Percentiles rank a stretch among this genome's conserved stretches.
Evolutionary conservation across 2,329 filamentous ascomycete genomes (phyloP).

Genomic region (Aspergillus fumigatiaffinis): DNA sequence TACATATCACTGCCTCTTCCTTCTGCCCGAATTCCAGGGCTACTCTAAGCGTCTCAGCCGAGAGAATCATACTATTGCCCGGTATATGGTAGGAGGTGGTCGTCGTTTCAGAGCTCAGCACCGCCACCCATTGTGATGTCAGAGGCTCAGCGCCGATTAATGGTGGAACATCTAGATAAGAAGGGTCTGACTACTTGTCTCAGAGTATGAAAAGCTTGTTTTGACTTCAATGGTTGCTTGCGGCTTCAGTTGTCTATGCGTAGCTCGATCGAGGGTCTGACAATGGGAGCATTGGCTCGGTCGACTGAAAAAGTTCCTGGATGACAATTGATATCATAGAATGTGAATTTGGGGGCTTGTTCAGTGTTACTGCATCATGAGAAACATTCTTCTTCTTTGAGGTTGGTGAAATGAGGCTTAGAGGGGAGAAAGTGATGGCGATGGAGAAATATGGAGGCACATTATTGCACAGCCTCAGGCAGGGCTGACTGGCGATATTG

Average conservation of each 20-base stretch:
- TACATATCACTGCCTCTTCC: neutral
- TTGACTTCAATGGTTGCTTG: neutral
- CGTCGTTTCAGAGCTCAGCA: neutral
- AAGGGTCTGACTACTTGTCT: neutral
- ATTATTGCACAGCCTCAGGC: slow-evolving; percentile 6
- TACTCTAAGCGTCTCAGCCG: neutral
- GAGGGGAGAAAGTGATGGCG: neutral
- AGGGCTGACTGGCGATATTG: slow-evolving; percentile 1
- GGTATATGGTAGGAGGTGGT: neutral
- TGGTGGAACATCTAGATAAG: neutral
- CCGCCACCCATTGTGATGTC: neutral
- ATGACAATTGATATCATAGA: neutral
- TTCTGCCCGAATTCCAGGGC: neutral
- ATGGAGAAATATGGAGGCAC: neutral
- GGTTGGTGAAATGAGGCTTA: neutral
- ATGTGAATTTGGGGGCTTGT: neutral
- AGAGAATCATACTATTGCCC: neutral
- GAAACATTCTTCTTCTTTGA: neutral
- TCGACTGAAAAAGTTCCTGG: neutral
- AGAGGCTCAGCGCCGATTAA: neutral
- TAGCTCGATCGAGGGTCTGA: neutral
- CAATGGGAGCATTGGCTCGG: neutral
- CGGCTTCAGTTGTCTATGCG: neutral
- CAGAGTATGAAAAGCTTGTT: neutral
- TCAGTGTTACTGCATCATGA: neutral